phyloP scores from a whole-genome alignment of 169 alveolate genomes.

The Plasmodium relictum region DNA sequence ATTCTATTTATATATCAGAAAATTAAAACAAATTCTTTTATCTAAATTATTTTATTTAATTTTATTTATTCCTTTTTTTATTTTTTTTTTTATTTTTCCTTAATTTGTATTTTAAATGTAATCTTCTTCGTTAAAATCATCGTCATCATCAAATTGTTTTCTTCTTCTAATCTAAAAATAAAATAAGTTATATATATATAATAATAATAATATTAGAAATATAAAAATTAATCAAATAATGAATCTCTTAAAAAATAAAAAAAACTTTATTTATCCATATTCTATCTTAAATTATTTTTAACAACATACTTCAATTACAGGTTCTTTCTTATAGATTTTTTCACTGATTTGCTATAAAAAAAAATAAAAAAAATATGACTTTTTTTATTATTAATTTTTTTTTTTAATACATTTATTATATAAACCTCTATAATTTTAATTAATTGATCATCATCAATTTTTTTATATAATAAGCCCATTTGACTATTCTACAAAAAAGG shows the following conservation, averaged over 20 bases:
- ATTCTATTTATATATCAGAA: no score
- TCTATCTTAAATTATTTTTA: background rate
- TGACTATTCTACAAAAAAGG: slow-evolving; percentile 67
- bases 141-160: slow-evolving; percentile 76
- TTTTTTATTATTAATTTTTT: background rate
- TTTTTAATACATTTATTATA: background rate
- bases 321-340: slow-evolving; percentile 52
- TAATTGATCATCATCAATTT: slow-evolving; percentile 66
- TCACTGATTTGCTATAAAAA: slow-evolving; percentile 65
- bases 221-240: no score
- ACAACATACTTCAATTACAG: slow-evolving; percentile 59
- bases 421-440: slow-evolving; percentile 77
- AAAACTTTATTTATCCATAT: no score
- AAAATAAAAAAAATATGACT: slow-evolving; percentile 14
- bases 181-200: background rate
- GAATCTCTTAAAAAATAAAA: no score
- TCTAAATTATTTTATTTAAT: no score
- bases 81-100: no score
- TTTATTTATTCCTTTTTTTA: no score
- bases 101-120: slow-evolving; percentile 23
- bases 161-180: slow-evolving; percentile 69
- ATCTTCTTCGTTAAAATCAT: slow-evolving; percentile 75
- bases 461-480: slow-evolving; percentile 49
- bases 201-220: background rate
- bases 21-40: no score